These are phyloP conservation scores for Dipteronia dyeriana DNA, from an alignment of 345 rosid genomes.

Conservation along the genomic window DNA sequence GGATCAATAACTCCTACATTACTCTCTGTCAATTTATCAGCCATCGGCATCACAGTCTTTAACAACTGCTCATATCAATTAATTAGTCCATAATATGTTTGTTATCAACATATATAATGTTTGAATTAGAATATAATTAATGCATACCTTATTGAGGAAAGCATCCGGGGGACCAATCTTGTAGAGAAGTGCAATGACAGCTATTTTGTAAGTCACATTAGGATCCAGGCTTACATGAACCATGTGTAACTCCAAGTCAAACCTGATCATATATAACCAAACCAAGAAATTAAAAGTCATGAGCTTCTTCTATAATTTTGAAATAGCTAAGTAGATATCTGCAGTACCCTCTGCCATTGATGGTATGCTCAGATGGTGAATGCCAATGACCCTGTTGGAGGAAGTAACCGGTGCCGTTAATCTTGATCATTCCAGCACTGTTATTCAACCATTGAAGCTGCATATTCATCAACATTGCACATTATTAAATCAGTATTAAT, in stretches of 20 bases:
- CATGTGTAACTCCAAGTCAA: constrained; percentile 73
- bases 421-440: constrained; percentile 44
- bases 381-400: constrained; percentile 83
- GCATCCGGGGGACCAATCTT: constrained; percentile 45
- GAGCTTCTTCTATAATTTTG: too few relatives aligned
- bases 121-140: too few relatives aligned
- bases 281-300: background rate
- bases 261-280: constrained; percentile 31
- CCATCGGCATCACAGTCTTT: constrained; percentile 18
- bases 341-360: constrained; percentile 60
- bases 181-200: constrained; percentile 58
- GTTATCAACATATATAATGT: too few relatives aligned
- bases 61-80: constrained; percentile 29
- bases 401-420: constrained; percentile 48
- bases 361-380: constrained; percentile 75
- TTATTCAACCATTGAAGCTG: constrained; percentile 42
- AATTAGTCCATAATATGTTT: too few relatives aligned
- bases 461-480: background rate
- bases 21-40: constrained; percentile 28
- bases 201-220: constrained; percentile 30
- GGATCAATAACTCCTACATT: constrained; percentile 57
- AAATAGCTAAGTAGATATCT: too few relatives aligned
- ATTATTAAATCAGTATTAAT: too few relatives aligned
- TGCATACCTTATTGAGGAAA: constrained; percentile 57
- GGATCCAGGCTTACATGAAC: constrained; percentile 58